These are phyloP conservation scores for Naganishia friedmannii DNA, from an alignment of 768 basidiomycete species.

Conservation along the genomic window DNA sequence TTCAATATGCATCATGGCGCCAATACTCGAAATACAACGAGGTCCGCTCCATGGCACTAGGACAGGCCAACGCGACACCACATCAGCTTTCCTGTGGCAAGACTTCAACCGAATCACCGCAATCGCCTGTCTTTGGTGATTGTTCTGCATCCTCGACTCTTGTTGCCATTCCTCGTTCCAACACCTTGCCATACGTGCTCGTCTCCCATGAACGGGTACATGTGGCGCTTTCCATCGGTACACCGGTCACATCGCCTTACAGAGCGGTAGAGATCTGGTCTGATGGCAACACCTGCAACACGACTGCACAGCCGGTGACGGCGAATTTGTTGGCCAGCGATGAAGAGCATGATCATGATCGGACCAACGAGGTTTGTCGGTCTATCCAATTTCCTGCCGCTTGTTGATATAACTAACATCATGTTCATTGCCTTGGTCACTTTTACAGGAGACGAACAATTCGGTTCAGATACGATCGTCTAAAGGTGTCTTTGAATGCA, in stretches of 20 bases:
- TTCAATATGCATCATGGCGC: too few relatives aligned
- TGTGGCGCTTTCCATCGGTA: neutral
- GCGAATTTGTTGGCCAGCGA: neutral
- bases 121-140: neutral
- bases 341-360: neutral
- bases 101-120: neutral
- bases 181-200: conserved; percentile 4
- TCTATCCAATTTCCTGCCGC: neutral
- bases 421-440: neutral
- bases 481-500: neutral
- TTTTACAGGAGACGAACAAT: neutral
- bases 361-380: neutral
- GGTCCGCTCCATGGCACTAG: too few relatives aligned
- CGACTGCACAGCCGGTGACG: neutral
- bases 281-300: neutral
- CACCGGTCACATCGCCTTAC: neutral
- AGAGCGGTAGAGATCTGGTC: neutral
- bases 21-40: too few relatives aligned
- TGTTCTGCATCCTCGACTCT: neutral
- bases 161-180: neutral
- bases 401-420: neutral
- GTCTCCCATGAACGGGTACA: conserved; percentile 1
- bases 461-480: neutral
- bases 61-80: neutral
- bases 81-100: neutral